A percentile compares a stretch with the other conserved stretches of the same genome.
Evolutionary conservation across 2,329 filamentous ascomycete species (phyloP).

Genomic region (Sporothrix phasma): DNA sequence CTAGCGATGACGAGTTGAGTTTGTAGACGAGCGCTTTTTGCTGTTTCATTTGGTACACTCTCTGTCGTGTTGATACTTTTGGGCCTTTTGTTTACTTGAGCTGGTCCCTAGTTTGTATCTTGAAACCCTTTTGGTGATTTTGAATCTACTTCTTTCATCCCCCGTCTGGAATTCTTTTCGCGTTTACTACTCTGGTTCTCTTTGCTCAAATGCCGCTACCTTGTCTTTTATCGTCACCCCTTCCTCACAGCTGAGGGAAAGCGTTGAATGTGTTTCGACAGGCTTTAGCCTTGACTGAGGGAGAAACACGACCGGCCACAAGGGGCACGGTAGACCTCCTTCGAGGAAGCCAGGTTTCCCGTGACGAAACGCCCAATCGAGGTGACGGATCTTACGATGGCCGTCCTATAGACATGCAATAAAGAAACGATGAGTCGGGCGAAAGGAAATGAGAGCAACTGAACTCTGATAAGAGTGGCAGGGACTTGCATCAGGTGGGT

Average conservation of each 20-base stretch:
- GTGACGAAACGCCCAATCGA: not conserved
- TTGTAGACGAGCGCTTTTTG: constrained; percentile 12
- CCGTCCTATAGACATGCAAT: not conserved
- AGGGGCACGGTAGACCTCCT: not conserved
- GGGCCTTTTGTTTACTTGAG: not conserved
- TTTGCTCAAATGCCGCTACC: no score
- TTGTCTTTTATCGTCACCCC: not conserved
- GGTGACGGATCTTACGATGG: not conserved
- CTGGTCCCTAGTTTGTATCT: not conserved
- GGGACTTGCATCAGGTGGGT: constrained; percentile 1
- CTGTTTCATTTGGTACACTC: not conserved
- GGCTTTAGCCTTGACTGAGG: not conserved
- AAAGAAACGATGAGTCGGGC: not conserved
- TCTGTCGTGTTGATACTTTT: not conserved
- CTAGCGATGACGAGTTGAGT: constrained; percentile 20
- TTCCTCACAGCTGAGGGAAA: not conserved
- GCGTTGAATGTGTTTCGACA: not conserved
- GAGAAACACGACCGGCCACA: not conserved
- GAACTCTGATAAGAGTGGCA: not conserved
- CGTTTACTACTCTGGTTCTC: no score
- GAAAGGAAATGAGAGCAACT: not conserved
- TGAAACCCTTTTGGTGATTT: not conserved
- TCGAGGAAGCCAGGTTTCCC: not conserved
- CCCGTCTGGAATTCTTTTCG: not conserved
- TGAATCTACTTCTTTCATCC: not conserved